phyloP scores from a whole-genome alignment of 2,329 filamentous ascomycete species.

The Xylaria sp. region DNA sequence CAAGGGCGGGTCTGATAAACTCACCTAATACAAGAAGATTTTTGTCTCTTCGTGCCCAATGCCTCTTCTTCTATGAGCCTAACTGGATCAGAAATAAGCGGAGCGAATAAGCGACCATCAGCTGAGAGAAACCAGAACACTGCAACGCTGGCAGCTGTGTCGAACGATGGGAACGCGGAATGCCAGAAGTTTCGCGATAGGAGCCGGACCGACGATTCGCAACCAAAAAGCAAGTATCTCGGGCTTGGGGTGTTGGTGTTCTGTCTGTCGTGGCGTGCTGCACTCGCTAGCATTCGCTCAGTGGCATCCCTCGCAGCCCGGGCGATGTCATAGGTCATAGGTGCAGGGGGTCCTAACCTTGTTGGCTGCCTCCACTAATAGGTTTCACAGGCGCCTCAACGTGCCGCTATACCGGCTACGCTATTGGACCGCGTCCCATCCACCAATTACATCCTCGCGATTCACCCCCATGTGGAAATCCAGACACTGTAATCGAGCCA shows the following conservation, averaged over 20 bases:
- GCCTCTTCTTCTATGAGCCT: conserved; percentile 33
- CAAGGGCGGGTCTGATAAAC: conserved; percentile 9
- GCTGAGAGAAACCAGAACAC: conserved; percentile 16
- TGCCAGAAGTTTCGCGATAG: conserved; percentile 11
- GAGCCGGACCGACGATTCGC: conserved; percentile 10
- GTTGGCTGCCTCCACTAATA: conserved; percentile 43
- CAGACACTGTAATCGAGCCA: conserved; percentile 28
- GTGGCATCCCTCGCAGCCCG: too few species aligned
- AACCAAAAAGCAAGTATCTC: conserved; percentile 21
- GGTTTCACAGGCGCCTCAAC: conserved; percentile 46
- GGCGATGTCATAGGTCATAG: conserved; percentile 44
- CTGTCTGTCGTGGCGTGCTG: conserved; percentile 22
- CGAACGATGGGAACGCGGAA: conserved; percentile 3
- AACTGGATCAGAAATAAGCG: conserved; percentile 31
- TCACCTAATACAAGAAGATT: conserved; percentile 6
- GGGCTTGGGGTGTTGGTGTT: conserved; percentile 25
- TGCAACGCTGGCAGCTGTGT: conserved; percentile 11
- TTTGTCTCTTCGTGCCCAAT: conserved; percentile 37
- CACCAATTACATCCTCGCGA: conserved; percentile 29
- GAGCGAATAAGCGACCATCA: conserved; percentile 28
- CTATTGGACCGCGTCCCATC: conserved; percentile 41
- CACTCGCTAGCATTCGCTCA: background rate
- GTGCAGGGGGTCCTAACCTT: conserved; percentile 25
- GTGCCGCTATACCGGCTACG: conserved; percentile 44
- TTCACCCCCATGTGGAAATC: conserved; percentile 22